A percentile compares a stretch with the other conserved stretches of the same genome.
Conservation (phyloP, 2,329 filamentous ascomycete species). For the Cercospora zeae-maydis region DNA sequence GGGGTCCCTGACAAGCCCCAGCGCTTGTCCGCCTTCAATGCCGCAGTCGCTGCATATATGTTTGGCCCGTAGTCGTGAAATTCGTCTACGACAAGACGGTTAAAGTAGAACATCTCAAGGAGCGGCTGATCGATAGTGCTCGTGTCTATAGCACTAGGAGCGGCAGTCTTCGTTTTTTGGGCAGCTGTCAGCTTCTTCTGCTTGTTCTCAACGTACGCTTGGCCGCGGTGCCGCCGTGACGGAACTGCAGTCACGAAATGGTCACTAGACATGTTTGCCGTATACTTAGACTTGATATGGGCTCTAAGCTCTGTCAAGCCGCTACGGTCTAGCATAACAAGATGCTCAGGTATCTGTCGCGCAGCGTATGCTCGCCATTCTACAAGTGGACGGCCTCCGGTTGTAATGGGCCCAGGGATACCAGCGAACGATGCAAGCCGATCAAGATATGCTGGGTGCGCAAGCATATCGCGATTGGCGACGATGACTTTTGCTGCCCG, state of each 20-base stretch:
- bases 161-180: slow-evolving; percentile 2
- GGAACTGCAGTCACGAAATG: slow-evolving; percentile 39
- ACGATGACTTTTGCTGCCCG: slow-evolving; percentile 54
- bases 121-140: slow-evolving; percentile 31
- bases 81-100: slow-evolving; percentile 61
- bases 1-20: slow-evolving; percentile 66
- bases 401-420: slow-evolving; percentile 18
- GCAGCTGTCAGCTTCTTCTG: slow-evolving; percentile 6
- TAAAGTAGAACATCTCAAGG: slow-evolving; percentile 60
- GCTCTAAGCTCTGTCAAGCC: slow-evolving; percentile 35
- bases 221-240: slow-evolving; percentile 33
- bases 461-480: slow-evolving; percentile 51
- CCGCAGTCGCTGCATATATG: slow-evolving; percentile 41
- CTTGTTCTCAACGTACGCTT: slow-evolving; percentile 24
- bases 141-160: slow-evolving; percentile 14
- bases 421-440: slow-evolving; percentile 43
- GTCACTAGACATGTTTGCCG: slow-evolving; percentile 10
- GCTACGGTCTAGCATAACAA: slow-evolving; percentile 36
- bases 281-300: slow-evolving; percentile 27
- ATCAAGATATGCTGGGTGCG: slow-evolving; percentile 47
- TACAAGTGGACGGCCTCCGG: slow-evolving; percentile 44
- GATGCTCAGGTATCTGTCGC: slow-evolving; percentile 42
- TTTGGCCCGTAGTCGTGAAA: slow-evolving; percentile 55
- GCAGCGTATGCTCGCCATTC: slow-evolving; percentile 52
- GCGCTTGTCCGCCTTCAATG: slow-evolving; percentile 49